These are phyloP conservation scores for Coniochaeta prunicola DNA, from an alignment of 2,329 filamentous ascomycete species.

Conservation along the genomic window DNA sequence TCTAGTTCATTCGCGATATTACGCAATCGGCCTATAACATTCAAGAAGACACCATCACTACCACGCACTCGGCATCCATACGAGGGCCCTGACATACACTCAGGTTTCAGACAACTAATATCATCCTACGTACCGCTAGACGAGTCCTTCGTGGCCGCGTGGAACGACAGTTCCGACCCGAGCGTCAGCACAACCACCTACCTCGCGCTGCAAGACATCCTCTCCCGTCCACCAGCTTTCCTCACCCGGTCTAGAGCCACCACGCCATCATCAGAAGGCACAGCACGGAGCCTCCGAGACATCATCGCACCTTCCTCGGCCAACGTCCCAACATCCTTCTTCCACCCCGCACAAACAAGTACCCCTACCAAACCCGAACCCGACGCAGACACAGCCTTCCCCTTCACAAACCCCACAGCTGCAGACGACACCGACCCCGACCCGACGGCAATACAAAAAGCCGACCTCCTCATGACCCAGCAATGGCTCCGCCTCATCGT, in stretches of 20 bases:
- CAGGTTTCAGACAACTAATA: slow-evolving; percentile 54
- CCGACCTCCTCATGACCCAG: slow-evolving; percentile 62
- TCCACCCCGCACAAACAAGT: not conserved
- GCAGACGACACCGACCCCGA: slow-evolving; percentile 13
- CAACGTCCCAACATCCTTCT: not conserved
- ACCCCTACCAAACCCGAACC: not conserved
- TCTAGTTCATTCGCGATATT: slow-evolving; percentile 56
- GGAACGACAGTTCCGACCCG: slow-evolving; percentile 49
- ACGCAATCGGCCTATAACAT: slow-evolving; percentile 54
- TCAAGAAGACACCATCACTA: slow-evolving; percentile 50
- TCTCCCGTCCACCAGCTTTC: slow-evolving; percentile 25
- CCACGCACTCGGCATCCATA: slow-evolving; percentile 44
- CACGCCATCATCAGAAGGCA: slow-evolving; percentile 15
- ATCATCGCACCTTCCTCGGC: not conserved
- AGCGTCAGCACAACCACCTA: slow-evolving; percentile 24
- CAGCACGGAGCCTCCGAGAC: not conserved
- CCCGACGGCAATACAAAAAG: slow-evolving; percentile 57
- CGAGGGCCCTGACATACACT: slow-evolving; percentile 43
- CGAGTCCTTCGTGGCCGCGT: slow-evolving; percentile 54
- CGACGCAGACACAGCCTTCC: not conserved
- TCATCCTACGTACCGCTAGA: slow-evolving; percentile 56
- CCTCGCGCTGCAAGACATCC: slow-evolving; percentile 23
- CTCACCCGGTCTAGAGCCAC: slow-evolving; percentile 13
- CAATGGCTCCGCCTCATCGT: slow-evolving; percentile 65
- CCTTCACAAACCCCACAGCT: not conserved